Conservation (phyloP, 108 stramenopile species). For the Cyclostephanos tholiformis region DNA sequence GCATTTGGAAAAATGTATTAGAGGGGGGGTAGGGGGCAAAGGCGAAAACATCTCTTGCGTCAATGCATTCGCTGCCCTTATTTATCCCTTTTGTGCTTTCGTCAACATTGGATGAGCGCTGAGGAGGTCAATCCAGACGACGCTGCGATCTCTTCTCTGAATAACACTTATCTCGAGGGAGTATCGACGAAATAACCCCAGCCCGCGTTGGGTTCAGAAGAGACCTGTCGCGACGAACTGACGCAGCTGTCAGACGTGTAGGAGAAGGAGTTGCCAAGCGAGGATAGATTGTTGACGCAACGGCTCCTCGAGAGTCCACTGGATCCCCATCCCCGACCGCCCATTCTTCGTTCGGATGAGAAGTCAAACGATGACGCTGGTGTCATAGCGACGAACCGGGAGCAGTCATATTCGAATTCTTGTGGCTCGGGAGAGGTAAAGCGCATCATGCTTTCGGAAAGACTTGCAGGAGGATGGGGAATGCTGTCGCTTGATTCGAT, state of each 20-base stretch:
- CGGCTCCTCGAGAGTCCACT: slow-evolving; percentile 6
- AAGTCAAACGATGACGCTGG: neutral
- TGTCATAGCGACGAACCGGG: slow-evolving; percentile 7
- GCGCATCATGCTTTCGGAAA: neutral
- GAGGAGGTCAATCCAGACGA: too few relatives aligned
- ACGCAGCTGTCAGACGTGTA: neutral
- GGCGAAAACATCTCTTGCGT: too few relatives aligned
- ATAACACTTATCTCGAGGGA: neutral
- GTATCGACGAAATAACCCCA: slow-evolving; percentile 12
- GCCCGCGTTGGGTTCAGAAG: neutral
- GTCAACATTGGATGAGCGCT: too few relatives aligned
- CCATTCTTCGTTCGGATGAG: neutral
- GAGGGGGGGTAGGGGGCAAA: too few relatives aligned
- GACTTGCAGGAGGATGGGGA: slow-evolving; percentile 5
- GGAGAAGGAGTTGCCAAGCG: slow-evolving; percentile 3
- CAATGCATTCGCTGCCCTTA: too few relatives aligned
- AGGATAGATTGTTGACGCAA: slow-evolving; percentile 15
- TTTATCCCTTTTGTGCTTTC: too few relatives aligned
- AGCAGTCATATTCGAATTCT: slow-evolving; percentile 14
- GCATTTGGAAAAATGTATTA: too few relatives aligned
- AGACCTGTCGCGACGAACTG: too few relatives aligned
- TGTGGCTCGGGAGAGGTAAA: neutral
- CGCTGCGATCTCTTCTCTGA: too few relatives aligned
- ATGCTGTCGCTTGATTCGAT: slow-evolving; percentile 18
- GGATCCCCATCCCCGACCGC: neutral